Base-by-base conservation (phyloP, 139 green algal genomes). In the Picochlorum sp. region DNA sequence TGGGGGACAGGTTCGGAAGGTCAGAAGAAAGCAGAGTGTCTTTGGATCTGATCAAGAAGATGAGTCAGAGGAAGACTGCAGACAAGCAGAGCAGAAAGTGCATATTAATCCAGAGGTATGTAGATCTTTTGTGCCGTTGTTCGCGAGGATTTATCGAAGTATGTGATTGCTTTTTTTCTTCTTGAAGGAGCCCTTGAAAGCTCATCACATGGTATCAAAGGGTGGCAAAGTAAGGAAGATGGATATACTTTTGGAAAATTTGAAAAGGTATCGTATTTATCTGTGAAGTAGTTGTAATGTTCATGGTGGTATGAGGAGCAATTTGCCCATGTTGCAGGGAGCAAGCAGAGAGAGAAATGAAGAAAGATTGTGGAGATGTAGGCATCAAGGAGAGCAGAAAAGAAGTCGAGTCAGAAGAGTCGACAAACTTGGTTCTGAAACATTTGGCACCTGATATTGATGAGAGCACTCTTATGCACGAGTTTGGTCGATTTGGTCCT, bases 351-450 rank as follows among this genome's bases (percentile, higher is more conserved):
- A 74, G 86, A 2, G 86, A 92, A 50, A 60, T 75, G 21, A 82
- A 68, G 49, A 38, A 67, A 60, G 63, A 76, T 56, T 68, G 64
- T 45, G 16, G 60, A 50, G 60, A 63, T 28, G 24, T 62, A 54
- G 18, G 15, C 8, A 20, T 23, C 16, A 54, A 20, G 18, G 47
- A 54, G 16, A 5, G 6, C 47, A 20, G 7, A 21, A 21, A 54
- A 20, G 18, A 54, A 26, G 47, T 21, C 11, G 47, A 20, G 7
- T 8, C 7, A 9, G 34, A 54, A 20, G 47, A 21, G n/a, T 51
- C 58, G 49, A 98, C 92, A 62, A 98, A 98, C 77, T 80, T 98
- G 52, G 95, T 92, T 61, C 73, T 95, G 13, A 84, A 88, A 55
- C 96, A 97, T 76, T 74, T 98, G 21, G 76, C 88, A 1, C 86